Base-by-base conservation (phyloP, 2,329 filamentous ascomycete species). In the Colletotrichum salicis region DNA sequence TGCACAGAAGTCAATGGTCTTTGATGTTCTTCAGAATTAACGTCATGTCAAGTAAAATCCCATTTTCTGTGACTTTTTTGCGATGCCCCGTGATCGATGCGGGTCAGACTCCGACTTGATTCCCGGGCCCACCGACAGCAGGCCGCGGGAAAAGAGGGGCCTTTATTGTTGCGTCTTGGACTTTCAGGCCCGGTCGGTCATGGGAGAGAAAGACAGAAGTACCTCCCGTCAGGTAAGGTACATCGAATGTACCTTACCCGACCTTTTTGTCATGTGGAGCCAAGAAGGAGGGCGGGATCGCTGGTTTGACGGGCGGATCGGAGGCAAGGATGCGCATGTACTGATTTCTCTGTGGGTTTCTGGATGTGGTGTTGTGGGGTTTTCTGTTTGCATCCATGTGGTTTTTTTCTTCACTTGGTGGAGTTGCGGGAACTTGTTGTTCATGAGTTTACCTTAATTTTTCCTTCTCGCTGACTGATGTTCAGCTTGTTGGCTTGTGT, bases 31-130 rank as follows among this genome's bases (percentile, higher is more conserved):
- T 1, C 13, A 19, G 5, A 41, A 19, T 3, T 3, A 41, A 5
- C 37, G 37, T 19, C 37, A 41, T 41, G 13, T 41, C 13, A 8
- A 41, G 2, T 15, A 41, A 15, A 41, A 15, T 41, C 10, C 4
- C 41, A 22, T 4, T 22, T 22, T 19, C 8, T 48, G 8, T 7
- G 41, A 11, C 8, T 48, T 48, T 48, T 48, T 48, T n/a, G 2
- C 1, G 41, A 48, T 22, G 37, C 41, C 55, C 62, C 65, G 55
- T 45, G 69, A 51, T 29, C 15, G 55, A 69, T 61, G 60, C 35
- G 64, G 69, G 37, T 70, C 70, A 55, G 70, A 60, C 70, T 70
- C 55, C 60, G 60, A 56, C 31, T 15, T 64, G 54, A 59, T 35
- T 71, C 65, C 65, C 54, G 51, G 19, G 35, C 51, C 35, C 33